These are phyloP conservation scores for Rhodotorula taiwanensis DNA, from an alignment of 768 basidiomycete genomes.

Conservation along the genomic window DNA sequence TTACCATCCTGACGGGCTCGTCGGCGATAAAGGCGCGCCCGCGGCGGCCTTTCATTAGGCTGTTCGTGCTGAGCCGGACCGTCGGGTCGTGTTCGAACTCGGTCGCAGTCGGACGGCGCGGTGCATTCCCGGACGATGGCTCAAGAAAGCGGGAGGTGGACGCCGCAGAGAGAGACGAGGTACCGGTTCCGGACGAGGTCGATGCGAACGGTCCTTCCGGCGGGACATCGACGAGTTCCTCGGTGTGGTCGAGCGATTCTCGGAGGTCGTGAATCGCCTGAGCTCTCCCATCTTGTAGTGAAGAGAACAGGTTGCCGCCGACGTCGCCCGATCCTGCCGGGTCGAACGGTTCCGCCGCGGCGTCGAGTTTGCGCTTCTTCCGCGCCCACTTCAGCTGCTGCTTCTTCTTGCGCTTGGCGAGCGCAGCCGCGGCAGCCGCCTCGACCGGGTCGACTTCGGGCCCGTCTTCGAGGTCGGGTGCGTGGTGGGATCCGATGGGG, in stretches of 20 bases:
- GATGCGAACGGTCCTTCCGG: not conserved
- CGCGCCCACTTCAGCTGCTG: not conserved
- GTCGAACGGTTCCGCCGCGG: not conserved
- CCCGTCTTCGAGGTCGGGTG: not conserved
- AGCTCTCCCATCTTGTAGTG: not conserved
- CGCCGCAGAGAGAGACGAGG: not conserved
- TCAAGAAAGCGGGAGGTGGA: not conserved
- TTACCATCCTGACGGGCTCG: not conserved
- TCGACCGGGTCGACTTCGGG: no score
- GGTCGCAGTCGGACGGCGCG: constrained; percentile 46
- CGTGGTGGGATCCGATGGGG: no score
- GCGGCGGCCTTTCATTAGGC: not conserved
- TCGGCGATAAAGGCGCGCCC: not conserved
- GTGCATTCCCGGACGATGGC: no score
- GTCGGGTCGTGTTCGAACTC: constrained; percentile 42
- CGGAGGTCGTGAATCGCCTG: not conserved
- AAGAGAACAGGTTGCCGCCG: not conserved
- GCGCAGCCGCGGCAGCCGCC: not conserved
- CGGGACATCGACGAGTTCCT: constrained; percentile 1
- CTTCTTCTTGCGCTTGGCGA: not conserved
- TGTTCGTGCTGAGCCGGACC: not conserved
- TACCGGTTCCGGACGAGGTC: not conserved
- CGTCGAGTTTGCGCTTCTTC: constrained; percentile 11
- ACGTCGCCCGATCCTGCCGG: no score
- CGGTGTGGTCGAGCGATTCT: constrained; percentile 14